Conservation (phyloP, 495 filamentous ascomycete genomes). For the Podospora tetraspora region DNA sequence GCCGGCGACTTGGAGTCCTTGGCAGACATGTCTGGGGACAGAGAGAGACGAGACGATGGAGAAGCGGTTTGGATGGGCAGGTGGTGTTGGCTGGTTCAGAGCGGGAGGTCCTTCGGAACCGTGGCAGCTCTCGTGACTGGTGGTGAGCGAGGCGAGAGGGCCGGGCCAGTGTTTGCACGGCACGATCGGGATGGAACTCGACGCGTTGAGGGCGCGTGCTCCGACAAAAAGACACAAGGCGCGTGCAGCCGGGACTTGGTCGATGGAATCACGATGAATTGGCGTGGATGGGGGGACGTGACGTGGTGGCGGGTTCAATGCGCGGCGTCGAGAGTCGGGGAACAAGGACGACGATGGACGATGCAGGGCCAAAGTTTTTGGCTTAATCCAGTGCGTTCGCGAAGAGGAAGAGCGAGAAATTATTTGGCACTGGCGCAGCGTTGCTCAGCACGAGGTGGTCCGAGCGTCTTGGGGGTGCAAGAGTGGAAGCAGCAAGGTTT, state of each 20-base stretch:
- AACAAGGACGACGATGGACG: constrained; percentile 17
- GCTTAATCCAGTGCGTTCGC: constrained; percentile 15
- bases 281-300: constrained; percentile 14
- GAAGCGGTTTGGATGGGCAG: neutral
- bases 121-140: neutral
- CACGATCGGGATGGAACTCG: constrained; percentile 10
- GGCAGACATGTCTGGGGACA: constrained; percentile 17
- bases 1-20: constrained; percentile 8
- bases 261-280: constrained; percentile 25
- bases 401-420: constrained; percentile 25
- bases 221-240: constrained; percentile 12
- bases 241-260: constrained; percentile 12
- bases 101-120: constrained; percentile 20
- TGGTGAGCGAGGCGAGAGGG: neutral
- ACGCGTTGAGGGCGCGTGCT: constrained; percentile 29
- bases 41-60: neutral
- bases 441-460: constrained; percentile 24
- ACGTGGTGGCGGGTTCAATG: constrained; percentile 18
- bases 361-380: constrained; percentile 27
- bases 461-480: constrained; percentile 26
- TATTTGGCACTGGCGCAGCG: constrained; percentile 23
- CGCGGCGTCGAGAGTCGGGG: constrained; percentile 15
- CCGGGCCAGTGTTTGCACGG: constrained; percentile 17
- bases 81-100: constrained; percentile 7
- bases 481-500: constrained; percentile 15